Percentiles rank a stretch among this genome's conserved stretches.
These are phyloP conservation scores for Cordyceps javanica DNA, from an alignment of 2,329 filamentous ascomycete genomes.

Conservation along the genomic window DNA sequence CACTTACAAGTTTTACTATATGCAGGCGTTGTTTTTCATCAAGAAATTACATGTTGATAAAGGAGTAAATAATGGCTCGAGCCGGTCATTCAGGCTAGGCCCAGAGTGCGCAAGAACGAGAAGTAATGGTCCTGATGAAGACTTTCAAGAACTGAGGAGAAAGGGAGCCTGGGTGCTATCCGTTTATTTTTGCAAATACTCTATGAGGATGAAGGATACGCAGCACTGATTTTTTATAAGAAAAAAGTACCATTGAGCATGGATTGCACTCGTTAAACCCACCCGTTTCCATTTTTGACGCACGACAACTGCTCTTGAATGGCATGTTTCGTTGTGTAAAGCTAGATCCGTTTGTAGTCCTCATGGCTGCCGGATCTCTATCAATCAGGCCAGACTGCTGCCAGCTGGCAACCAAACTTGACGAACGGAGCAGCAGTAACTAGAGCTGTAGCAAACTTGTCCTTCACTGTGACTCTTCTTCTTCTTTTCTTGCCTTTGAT, in stretches of 20 bases:
- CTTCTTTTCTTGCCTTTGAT: neutral
- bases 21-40: neutral
- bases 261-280: neutral
- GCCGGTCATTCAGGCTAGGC: neutral
- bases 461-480: neutral
- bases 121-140: neutral
- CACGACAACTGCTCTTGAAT: too few species aligned
- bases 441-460: neutral
- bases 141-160: neutral
- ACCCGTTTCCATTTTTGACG: too few species aligned
- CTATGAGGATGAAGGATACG: neutral
- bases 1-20: neutral
- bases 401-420: neutral
- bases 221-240: neutral
- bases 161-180: neutral
- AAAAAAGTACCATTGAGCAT: neutral
- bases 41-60: neutral
- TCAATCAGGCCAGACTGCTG: neutral
- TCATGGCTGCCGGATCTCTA: neutral
- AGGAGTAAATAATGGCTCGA: neutral
- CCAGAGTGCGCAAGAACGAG: neutral
- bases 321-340: neutral
- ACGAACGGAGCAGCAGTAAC: neutral
- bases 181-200: neutral
- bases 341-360: neutral